Conservation (phyloP, 768 basidiomycete species). For the Leccinum aurantiacum region DNA sequence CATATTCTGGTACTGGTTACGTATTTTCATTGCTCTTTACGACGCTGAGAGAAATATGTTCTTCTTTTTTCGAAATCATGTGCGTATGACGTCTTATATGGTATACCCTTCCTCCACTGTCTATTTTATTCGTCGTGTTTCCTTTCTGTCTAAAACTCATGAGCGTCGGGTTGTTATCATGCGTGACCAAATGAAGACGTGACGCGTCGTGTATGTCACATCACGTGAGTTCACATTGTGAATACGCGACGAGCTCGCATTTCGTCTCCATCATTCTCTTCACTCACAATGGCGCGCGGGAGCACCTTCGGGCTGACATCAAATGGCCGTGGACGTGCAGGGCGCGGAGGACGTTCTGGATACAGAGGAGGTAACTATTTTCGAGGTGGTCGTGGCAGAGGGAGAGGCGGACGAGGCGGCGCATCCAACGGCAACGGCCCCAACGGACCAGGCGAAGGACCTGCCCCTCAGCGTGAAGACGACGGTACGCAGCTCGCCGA, state of each 20-base stretch:
- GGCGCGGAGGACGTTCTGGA: conserved; percentile 40
- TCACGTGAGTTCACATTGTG: conserved; percentile 18
- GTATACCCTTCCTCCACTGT: conserved; percentile 23
- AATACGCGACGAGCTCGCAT: conserved; percentile 9
- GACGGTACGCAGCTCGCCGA: conserved; percentile 88
- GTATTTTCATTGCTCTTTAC: conserved; percentile 15
- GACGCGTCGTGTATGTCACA: conserved; percentile 29
- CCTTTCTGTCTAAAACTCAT: no score
- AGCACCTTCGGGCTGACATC: conserved; percentile 56
- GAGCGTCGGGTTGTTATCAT: no score
- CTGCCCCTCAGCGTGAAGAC: conserved; percentile 71
- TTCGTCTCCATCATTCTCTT: background rate
- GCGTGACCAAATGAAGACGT: conserved; percentile 12
- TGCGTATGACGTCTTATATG: conserved; percentile 20
- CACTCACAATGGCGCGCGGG: conserved; percentile 43
- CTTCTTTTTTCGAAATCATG: background rate
- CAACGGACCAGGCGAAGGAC: conserved; percentile 42
- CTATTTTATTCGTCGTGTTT: conserved; percentile 6
- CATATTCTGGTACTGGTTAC: conserved; percentile 23
- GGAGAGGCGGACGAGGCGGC: conserved; percentile 38
- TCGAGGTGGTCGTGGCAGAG: conserved; percentile 52
- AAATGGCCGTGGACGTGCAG: conserved; percentile 39
- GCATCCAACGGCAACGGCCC: conserved; percentile 22
- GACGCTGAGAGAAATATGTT: conserved; percentile 2
- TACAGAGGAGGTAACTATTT: conserved; percentile 34